Percentiles rank a stretch among this genome's conserved stretches.
Evolutionary conservation across 805 yeast genomes (phyloP).

Genomic region (Lipomyces chichibuensis): DNA sequence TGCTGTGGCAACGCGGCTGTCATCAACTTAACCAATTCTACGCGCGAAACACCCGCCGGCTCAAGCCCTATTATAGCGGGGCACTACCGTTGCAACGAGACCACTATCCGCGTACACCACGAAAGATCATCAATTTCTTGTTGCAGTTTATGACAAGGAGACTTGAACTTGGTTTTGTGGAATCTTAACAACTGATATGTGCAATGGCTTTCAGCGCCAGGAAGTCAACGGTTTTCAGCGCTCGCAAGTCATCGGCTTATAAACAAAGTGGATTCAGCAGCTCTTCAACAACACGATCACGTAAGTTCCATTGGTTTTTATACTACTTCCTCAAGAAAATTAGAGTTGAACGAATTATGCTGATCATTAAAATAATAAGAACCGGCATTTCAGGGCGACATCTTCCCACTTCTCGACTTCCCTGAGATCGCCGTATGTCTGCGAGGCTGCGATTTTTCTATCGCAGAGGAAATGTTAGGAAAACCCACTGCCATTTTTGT

Average conservation of each 20-base stretch:
- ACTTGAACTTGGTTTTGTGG: background rate
- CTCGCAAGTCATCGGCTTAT: slow-evolving; percentile 31
- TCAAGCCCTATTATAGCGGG: background rate
- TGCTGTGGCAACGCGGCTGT: background rate
- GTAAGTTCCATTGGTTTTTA: slow-evolving; percentile 14
- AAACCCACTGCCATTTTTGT: slow-evolving; percentile 63
- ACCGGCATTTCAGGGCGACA: slow-evolving; percentile 33
- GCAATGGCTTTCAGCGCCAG: slow-evolving; percentile 31
- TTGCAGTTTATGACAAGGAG: background rate
- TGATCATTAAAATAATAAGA: slow-evolving; percentile 11
- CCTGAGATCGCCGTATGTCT: slow-evolving; percentile 62
- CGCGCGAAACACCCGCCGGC: background rate
- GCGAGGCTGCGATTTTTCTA: slow-evolving; percentile 63
- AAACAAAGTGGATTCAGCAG: slow-evolving; percentile 21
- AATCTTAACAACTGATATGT: no score
- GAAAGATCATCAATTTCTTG: background rate
- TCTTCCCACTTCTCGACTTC: slow-evolving; percentile 63
- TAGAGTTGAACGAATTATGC: background rate
- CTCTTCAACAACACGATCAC: slow-evolving; percentile 32
- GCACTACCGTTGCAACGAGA: background rate
- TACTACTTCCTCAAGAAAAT: background rate
- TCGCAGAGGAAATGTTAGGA: slow-evolving; percentile 60
- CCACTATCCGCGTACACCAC: background rate
- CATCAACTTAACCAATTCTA: background rate
- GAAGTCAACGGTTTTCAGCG: slow-evolving; percentile 31